phyloP scores from a whole-genome alignment of 75 land plant genomes.

The Pinus tabuliformis region DNA sequence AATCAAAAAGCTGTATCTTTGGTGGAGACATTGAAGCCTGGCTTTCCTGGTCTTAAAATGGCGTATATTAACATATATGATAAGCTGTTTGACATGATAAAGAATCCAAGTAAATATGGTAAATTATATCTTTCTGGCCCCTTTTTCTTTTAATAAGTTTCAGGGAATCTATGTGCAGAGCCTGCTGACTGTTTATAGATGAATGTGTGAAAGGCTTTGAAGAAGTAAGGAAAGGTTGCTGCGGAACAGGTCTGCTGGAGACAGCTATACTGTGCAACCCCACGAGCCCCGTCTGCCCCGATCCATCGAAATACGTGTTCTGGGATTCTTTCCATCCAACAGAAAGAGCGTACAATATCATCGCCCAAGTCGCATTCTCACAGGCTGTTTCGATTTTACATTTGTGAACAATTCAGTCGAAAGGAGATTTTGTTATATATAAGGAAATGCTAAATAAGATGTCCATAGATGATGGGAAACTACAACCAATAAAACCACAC shows the following conservation, averaged over 20 bases:
- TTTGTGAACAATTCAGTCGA: no score
- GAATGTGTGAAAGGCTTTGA: constrained; percentile 23
- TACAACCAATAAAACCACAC: no score
- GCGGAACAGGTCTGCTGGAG: constrained; percentile 50
- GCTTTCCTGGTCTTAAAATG: constrained; percentile 20
- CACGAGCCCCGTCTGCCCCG: constrained; percentile 11
- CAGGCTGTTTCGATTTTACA: neutral
- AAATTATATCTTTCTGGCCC: neutral
- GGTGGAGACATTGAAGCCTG: constrained; percentile 12
- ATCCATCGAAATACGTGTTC: constrained; percentile 33
- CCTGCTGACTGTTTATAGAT: no score
- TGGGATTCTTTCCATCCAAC: constrained; percentile 57
- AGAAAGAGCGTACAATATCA: constrained; percentile 14
- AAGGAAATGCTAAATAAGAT: no score
- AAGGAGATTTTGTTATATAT: no score
- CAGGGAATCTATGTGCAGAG: no score
- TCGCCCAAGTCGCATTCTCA: neutral
- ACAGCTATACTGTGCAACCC: constrained; percentile 22
- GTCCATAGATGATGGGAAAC: no score
- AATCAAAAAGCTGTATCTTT: constrained; percentile 34
- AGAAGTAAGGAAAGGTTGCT: constrained; percentile 34
- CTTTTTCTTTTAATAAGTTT: no score
- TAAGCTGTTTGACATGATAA: neutral
- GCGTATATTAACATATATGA: neutral
- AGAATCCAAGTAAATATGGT: constrained; percentile 8